These are phyloP conservation scores for Pichia sp. DNA, from an alignment of 1,139 yeast genomes.

Conservation along the genomic window DNA sequence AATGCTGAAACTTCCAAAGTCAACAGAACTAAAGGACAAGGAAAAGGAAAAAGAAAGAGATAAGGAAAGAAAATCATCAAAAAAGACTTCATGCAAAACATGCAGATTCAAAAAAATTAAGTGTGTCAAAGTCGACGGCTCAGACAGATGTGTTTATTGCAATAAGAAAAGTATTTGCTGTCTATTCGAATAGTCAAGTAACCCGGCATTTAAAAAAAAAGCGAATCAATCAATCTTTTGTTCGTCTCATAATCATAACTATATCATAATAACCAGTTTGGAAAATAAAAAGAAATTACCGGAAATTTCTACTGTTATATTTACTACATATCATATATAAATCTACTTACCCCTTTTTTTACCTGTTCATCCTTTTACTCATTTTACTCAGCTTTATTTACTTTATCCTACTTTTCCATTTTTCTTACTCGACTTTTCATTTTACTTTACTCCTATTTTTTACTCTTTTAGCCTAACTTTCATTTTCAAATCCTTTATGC, in stretches of 20 bases:
- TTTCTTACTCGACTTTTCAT: background rate
- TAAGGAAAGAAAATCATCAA: conserved; percentile 21
- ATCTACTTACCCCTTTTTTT: background rate
- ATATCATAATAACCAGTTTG: background rate
- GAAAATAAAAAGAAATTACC: background rate
- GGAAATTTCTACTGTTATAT: background rate
- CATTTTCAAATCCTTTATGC: background rate
- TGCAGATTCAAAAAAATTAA: conserved; percentile 33
- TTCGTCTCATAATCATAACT: background rate
- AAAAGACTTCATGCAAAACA: conserved; percentile 31
- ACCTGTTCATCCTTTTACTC: background rate
- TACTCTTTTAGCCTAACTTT: background rate
- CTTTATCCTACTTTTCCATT: background rate
- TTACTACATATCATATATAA: background rate
- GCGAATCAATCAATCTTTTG: background rate
- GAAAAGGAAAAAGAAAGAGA: background rate
- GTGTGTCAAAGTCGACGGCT: conserved; percentile 29
- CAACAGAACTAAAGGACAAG: background rate
- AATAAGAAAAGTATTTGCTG: conserved; percentile 25
- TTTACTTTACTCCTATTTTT: background rate
- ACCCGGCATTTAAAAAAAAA: background rate
- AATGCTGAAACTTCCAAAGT: background rate
- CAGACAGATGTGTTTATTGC: conserved; percentile 26
- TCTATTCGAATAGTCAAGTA: conserved; percentile 8
- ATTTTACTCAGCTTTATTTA: background rate